phyloP scores from a whole-genome alignment of 148 eudicot genomes.

The Amaranthus cruentus region DNA sequence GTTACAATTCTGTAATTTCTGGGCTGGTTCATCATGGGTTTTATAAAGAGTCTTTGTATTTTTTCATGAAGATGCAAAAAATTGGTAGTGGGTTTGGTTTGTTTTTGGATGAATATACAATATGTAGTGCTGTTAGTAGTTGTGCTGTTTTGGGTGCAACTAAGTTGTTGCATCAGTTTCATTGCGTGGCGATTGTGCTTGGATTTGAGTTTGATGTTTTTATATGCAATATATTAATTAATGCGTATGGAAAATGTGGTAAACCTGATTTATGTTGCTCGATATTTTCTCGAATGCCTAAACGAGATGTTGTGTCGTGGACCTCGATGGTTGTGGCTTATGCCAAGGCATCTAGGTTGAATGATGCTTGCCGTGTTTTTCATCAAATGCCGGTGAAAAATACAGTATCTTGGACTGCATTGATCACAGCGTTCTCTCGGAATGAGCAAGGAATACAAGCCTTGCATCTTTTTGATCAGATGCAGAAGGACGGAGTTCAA shows the following conservation, averaged over 20 bases:
- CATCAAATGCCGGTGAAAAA: constrained; percentile 49
- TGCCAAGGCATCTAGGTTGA: constrained; percentile 38
- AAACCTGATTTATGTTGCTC: constrained; percentile 28
- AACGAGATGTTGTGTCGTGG: constrained; percentile 67
- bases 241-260: constrained; percentile 77
- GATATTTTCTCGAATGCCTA: constrained; percentile 47
- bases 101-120: constrained; percentile 51
- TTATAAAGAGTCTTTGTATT: constrained; percentile 30
- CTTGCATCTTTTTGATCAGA: constrained; percentile 40
- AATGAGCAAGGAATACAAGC: constrained; percentile 51
- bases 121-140: constrained; percentile 43
- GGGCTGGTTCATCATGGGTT: constrained; percentile 46
- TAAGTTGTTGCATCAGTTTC: constrained; percentile 44
- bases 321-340: constrained; percentile 65
- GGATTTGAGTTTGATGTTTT: constrained; percentile 43
- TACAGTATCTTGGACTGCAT: constrained; percentile 67
- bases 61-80: constrained; percentile 45
- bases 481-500: constrained; percentile 40
- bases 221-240: constrained; percentile 48
- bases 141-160: constrained; percentile 40
- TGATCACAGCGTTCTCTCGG: constrained; percentile 52
- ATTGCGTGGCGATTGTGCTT: constrained; percentile 36
- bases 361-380: constrained; percentile 48
- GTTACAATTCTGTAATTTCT: constrained; percentile 52
- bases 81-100: constrained; percentile 13